phyloP scores from a whole-genome alignment of 495 filamentous ascomycete genomes.

The Saxophila tyrrhenica region DNA sequence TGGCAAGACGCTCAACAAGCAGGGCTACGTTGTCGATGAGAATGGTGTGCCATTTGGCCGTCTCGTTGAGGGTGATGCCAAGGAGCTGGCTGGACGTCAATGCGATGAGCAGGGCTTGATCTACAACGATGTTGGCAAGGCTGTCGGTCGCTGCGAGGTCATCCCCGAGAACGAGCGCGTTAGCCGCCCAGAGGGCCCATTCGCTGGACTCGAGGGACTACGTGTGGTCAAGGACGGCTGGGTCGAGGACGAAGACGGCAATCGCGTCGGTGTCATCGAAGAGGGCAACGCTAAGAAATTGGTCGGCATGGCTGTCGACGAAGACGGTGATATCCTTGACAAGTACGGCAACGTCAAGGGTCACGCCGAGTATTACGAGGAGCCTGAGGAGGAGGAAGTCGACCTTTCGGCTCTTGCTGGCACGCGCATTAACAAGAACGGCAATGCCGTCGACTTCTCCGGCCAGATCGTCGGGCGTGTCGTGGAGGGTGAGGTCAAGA shows the following conservation, averaged over 20 bases:
- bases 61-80: constrained; percentile 57
- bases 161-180: constrained; percentile 65
- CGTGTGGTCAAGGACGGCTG: constrained; percentile 59
- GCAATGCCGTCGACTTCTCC: constrained; percentile 65
- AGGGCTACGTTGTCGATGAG: constrained; percentile 60
- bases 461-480: constrained; percentile 70
- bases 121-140: constrained; percentile 60
- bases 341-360: constrained; percentile 71
- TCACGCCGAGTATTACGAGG: constrained; percentile 58
- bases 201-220: constrained; percentile 62
- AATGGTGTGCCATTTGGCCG: constrained; percentile 60
- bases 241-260: constrained; percentile 56
- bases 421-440: constrained; percentile 75
- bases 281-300: constrained; percentile 65
- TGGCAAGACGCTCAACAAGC: constrained; percentile 67
- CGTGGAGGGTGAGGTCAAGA: constrained; percentile 57
- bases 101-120: constrained; percentile 63
- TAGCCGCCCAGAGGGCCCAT: constrained; percentile 53
- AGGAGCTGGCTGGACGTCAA: constrained; percentile 56
- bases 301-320: constrained; percentile 64
- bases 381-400: constrained; percentile 42
- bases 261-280: constrained; percentile 57
- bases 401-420: constrained; percentile 66
- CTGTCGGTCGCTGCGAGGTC: constrained; percentile 63
- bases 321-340: constrained; percentile 77